These are phyloP conservation scores for Cyberlindnera euphorbiiphila DNA, from an alignment of 805 yeast species.

Conservation along the genomic window DNA sequence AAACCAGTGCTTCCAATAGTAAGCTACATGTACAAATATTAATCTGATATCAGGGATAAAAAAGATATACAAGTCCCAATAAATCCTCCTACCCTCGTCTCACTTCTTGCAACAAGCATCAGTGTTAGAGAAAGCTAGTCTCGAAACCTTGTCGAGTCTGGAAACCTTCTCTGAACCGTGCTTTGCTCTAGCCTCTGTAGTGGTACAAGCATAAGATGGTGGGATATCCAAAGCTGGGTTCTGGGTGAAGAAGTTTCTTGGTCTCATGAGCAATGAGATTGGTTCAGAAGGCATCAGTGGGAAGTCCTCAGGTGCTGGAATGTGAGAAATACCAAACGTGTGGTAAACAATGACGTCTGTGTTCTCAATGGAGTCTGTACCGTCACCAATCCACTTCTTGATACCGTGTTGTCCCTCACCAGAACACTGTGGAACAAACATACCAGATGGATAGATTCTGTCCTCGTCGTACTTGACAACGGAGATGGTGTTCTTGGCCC, in stretches of 20 bases:
- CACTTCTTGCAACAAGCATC: conserved; percentile 26
- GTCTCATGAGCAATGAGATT: conserved; percentile 68
- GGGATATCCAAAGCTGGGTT: conserved; percentile 74
- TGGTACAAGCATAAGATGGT: conserved; percentile 55
- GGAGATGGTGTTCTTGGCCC: conserved; percentile 65
- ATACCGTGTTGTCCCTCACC: conserved; percentile 66
- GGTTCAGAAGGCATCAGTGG: conserved; percentile 89
- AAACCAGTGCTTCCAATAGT: neutral
- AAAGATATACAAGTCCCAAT: too few species aligned
- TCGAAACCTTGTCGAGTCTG: conserved; percentile 44
- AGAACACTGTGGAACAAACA: conserved; percentile 69
- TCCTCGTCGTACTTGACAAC: conserved; percentile 73
- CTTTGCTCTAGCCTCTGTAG: conserved; percentile 36
- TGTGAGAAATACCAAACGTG: conserved; percentile 80
- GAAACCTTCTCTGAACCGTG: conserved; percentile 38
- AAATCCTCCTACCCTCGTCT: too few species aligned
- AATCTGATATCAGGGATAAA: neutral
- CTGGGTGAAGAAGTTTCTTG: conserved; percentile 73
- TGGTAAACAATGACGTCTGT: conserved; percentile 75
- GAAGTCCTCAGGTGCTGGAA: conserved; percentile 89
- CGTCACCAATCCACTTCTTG: conserved; percentile 67
- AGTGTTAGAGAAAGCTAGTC: conserved; percentile 42
- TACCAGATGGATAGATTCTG: conserved; percentile 76
- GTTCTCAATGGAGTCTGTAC: conserved; percentile 52
- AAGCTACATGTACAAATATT: neutral